Evolutionary conservation across 345 rosid genomes (phyloP).

Genomic region (Lenwebbia sp.): DNA sequence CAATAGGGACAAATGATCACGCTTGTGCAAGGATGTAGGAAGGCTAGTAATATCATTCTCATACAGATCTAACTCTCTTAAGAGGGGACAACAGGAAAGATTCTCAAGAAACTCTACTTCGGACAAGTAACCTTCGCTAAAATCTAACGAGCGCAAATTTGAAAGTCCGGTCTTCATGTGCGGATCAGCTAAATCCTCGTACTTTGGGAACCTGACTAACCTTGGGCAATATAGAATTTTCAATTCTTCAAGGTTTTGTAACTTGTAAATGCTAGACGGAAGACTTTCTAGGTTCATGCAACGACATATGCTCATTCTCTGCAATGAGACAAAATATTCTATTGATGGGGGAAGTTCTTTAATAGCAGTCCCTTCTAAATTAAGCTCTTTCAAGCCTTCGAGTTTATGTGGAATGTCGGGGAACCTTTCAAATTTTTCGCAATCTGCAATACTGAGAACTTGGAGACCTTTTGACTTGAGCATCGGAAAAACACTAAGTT

Average conservation of each 20-base stretch:
- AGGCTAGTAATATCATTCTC: not conserved
- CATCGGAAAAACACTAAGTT: not conserved
- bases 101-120: not conserved
- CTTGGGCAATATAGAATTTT: fast-evolving
- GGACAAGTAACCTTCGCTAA: fast-evolving
- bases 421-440: not conserved
- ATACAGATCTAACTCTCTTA: not conserved
- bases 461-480: not conserved
- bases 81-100: not conserved
- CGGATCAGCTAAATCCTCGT: fast-evolving
- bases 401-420: not conserved
- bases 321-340: not conserved
- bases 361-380: fast-evolving
- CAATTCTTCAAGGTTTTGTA: not conserved
- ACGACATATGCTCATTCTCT: fast-evolving
- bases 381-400: not conserved
- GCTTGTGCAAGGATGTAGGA: not conserved
- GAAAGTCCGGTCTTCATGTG: not conserved
- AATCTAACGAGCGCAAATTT: fast-evolving
- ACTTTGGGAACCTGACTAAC: not conserved
- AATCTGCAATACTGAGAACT: too few relatives aligned
- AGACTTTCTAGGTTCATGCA: fast-evolving
- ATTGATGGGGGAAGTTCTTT: not conserved
- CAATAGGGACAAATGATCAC: not conserved
- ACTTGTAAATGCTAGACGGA: not conserved